Evolutionary conservation across 2,329 filamentous ascomycete species (phyloP).

Genomic region (Fusarium sp.): DNA sequence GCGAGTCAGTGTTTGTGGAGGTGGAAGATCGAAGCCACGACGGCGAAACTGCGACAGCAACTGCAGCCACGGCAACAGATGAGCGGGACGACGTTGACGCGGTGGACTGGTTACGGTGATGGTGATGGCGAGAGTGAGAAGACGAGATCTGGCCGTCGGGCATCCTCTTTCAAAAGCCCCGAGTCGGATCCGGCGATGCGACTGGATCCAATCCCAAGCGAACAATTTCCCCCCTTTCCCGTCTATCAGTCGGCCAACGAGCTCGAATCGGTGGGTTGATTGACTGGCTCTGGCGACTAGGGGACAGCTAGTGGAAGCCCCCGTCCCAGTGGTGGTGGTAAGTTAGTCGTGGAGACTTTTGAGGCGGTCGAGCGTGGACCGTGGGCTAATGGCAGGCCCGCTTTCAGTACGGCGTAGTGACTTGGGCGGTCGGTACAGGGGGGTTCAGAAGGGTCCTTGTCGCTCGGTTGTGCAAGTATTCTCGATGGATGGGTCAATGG

Average conservation of each 20-base stretch:
- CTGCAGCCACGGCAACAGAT: slow-evolving; percentile 26
- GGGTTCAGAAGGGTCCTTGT: slow-evolving; percentile 3
- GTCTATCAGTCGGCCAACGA: slow-evolving; percentile 35
- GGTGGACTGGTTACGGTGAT: slow-evolving; percentile 28
- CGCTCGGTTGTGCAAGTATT: neutral
- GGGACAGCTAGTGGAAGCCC: slow-evolving; percentile 40
- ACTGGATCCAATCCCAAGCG: slow-evolving; percentile 39
- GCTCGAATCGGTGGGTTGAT: slow-evolving; percentile 29
- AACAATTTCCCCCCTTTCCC: slow-evolving; percentile 45
- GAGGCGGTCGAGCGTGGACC: slow-evolving; percentile 23
- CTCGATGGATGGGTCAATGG: neutral
- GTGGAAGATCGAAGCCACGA: slow-evolving; percentile 35
- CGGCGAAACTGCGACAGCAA: slow-evolving; percentile 39
- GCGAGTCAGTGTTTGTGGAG: slow-evolving; percentile 31
- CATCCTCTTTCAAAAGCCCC: slow-evolving; percentile 42
- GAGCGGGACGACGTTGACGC: slow-evolving; percentile 36
- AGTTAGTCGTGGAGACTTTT: slow-evolving; percentile 20
- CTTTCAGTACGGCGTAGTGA: slow-evolving; percentile 30
- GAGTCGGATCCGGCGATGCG: slow-evolving; percentile 38
- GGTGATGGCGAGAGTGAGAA: slow-evolving; percentile 20
- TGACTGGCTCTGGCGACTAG: slow-evolving; percentile 36
- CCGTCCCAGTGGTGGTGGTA: slow-evolving; percentile 23
- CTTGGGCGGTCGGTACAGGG: slow-evolving; percentile 7
- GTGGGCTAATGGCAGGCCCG: slow-evolving; percentile 36
- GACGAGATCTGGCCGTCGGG: slow-evolving; percentile 40